Percentiles rank a stretch among this genome's conserved stretches.
Conservation (phyloP, 805 yeast species). For the Lachancea sp. region DNA sequence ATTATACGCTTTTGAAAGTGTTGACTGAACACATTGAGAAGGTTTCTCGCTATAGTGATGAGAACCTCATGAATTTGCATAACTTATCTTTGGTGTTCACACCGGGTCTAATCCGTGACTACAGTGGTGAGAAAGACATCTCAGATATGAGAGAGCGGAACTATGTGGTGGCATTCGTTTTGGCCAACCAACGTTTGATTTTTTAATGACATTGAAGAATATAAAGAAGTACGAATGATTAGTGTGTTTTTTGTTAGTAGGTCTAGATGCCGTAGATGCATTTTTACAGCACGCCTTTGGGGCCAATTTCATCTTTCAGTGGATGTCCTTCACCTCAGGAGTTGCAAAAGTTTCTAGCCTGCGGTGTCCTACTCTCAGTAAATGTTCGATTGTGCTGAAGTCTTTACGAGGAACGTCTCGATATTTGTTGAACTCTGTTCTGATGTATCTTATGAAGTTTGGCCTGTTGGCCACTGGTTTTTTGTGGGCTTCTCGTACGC, state of each 20-base stretch:
- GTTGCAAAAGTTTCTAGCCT: conserved; percentile 66
- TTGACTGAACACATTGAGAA: conserved; percentile 59
- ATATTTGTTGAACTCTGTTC: conserved; percentile 59
- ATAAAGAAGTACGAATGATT: not conserved
- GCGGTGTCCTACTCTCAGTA: conserved; percentile 68
- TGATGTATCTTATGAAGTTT: conserved; percentile 42
- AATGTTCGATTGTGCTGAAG: conserved; percentile 78
- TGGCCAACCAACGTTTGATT: conserved; percentile 38
- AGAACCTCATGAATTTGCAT: conserved; percentile 75
- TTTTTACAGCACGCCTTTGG: not conserved
- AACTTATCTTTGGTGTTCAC: conserved; percentile 91
- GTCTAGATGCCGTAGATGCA: not conserved
- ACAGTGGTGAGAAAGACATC: conserved; percentile 74
- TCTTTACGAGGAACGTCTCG: conserved; percentile 61
- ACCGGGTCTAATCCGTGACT: conserved; percentile 80
- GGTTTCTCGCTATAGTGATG: conserved; percentile 46
- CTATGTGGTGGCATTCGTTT: conserved; percentile 66
- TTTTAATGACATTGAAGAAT: conserved; percentile 7
- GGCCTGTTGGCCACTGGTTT: conserved; percentile 44
- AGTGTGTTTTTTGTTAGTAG: not conserved
- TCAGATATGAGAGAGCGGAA: conserved; percentile 77
- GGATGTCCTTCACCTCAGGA: conserved; percentile 65
- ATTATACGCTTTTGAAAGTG: conserved; percentile 47
- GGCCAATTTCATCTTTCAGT: conserved; percentile 34
- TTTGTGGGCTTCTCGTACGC: conserved; percentile 38